Evolutionary conservation across 176 grass and related monocot genomes (phyloP), one percentile per base, ranked within the genome.

Genomic region (Coix lacrymajobi): DNA sequence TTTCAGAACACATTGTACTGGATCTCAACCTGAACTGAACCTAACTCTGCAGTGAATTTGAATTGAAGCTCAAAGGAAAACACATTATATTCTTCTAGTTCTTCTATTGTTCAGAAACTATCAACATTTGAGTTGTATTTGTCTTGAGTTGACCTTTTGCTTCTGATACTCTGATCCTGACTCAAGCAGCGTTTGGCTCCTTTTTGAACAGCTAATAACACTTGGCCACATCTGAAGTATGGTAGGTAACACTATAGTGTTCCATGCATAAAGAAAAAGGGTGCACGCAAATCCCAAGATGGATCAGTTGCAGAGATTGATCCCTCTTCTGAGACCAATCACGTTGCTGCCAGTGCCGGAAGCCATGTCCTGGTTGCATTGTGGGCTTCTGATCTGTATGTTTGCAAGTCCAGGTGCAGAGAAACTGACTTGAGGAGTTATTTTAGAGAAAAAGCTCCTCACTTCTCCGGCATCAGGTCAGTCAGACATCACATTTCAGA

Each of bases 401-500:
- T 71, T 79, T 73, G 52, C 40, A 57, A 22, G 82, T 75, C 87
- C 70, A 89, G 82, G 69, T 89, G 63, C 87, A 89, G 76, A 75
- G 70, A 37, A 89, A 89, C 82, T 81, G 82, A 85, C 82, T 85
- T 79, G n/a, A 51, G 0, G 30, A 51, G 29, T 38, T 73, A 69
- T 69, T 78, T 69, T 58, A 56, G 36, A 58, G 37, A 73, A 66
- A 72, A 0, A 38, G 79, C 34, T 46, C 52, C 46, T 74, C 69
- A 20, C n/a, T 63, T 73, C 40, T 79, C 64, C 54, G 76, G 73
- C 86, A 80, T 85, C 77, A 85, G 82, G 70, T 81, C 77, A n/a
- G n/a, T n/a, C n/a, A 85, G 82, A 69, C 49, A 85, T 70, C 87
- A 80, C 71, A 46, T 76, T 76, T 85, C 62, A 67, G 87, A 88